These are phyloP conservation scores for Lyophyllum shimeji DNA, from an alignment of 768 basidiomycete species.

Conservation along the genomic window DNA sequence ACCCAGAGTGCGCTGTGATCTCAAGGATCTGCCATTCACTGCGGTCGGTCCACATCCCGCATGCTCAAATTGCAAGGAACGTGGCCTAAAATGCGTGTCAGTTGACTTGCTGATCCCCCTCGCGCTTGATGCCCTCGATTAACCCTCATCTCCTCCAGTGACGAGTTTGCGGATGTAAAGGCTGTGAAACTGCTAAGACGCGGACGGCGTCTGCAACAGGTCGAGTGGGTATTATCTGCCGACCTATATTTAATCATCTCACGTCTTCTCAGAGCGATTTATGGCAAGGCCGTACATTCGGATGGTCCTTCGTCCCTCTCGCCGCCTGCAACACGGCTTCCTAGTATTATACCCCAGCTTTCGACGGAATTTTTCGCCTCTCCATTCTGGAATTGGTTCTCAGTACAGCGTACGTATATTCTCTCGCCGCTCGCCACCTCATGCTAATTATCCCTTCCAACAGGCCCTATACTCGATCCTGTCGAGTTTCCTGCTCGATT, in stretches of 20 bases:
- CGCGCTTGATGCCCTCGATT: background rate
- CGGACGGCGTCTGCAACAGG: conserved; percentile 79
- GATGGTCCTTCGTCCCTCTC: conserved; percentile 35
- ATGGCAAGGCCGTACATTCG: conserved; percentile 62
- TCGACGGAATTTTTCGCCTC: conserved; percentile 80
- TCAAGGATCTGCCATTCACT: conserved; percentile 74
- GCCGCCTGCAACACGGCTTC: conserved; percentile 38
- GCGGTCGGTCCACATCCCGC: conserved; percentile 46
- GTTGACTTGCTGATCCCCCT: conserved; percentile 29
- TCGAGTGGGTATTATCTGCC: conserved; percentile 56
- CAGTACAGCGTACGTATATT: conserved; percentile 67
- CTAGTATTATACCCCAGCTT: conserved; percentile 67
- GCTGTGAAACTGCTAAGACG: conserved; percentile 83
- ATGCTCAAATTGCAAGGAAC: conserved; percentile 90
- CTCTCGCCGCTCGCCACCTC: background rate
- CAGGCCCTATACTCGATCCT: conserved; percentile 86
- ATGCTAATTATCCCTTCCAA: background rate
- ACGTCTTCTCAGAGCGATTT: conserved; percentile 58
- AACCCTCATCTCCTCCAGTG: conserved; percentile 43
- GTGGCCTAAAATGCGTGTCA: conserved; percentile 91
- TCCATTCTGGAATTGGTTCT: conserved; percentile 82
- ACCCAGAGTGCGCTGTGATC: conserved; percentile 85
- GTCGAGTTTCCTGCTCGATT: conserved; percentile 78
- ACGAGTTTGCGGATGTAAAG: conserved; percentile 90
- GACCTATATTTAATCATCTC: conserved; percentile 8